Base-by-base conservation (phyloP, 257 asterid genomes). In the Cruciata laevipes region DNA sequence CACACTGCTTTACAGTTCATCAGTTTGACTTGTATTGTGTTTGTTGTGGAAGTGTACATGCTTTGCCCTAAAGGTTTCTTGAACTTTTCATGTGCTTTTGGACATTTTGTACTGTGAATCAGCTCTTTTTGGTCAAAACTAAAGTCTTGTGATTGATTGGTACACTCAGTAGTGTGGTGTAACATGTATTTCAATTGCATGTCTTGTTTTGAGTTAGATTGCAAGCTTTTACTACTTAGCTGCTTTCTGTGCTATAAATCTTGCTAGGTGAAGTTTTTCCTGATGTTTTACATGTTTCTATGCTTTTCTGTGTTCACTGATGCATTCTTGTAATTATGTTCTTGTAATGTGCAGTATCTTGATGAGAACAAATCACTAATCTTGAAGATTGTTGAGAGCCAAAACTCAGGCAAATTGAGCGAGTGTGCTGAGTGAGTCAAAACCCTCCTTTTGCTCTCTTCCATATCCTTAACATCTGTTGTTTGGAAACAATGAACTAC, bases 331-430 rank as follows among this genome's bases (percentile, higher is more conserved):
- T n/a, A n/a, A n/a, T n/a, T n/a, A n/a, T n/a, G n/a, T 5, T 0
- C 25, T 25, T 21, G n/a, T n/a, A n/a, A 37, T 58, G 3, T 74
- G 86, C 89, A 94, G 99, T 94, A 85, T 79, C 77, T 94, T 72
- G 99, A 94, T 81, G 99, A 94, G 76, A 94, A 94, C 87, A 94
- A 94, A 75, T 90, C 99, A 5, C 83, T 94, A 52, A 94, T 94
- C 78, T 73, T 94, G 83, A 94, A 85, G 92, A 94, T 94, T 66
- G 99, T 94, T 18, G 99, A 94, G 87, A 94, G 89, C 84, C 99
- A 94, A 63, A 94, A 88, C 85, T 85, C 95, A 0, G 99, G 99
- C 33, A 94, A 90, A 83, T 73, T 90, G 72, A 86, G 77, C 53
- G 99, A 94, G 47, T 88, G 97, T 71, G 99, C 96, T 0, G 97